Conservation (phyloP, 352 stramenopile species). For the Phytophthora tentaculata region DNA sequence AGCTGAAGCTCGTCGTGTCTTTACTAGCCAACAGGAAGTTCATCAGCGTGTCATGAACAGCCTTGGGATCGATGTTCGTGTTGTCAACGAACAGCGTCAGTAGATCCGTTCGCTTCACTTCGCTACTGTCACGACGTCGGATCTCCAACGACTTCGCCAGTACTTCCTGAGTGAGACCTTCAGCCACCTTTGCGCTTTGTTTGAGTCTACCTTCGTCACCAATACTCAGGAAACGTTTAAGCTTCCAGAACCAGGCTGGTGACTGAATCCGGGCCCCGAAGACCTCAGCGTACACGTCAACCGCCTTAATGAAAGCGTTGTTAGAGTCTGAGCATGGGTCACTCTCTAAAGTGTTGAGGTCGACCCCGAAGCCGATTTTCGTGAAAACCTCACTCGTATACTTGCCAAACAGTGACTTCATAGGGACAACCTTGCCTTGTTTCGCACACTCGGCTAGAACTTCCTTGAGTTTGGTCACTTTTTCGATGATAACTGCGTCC, state of each 20-base stretch:
- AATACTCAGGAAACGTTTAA: slow-evolving; percentile 34
- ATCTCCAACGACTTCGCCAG: slow-evolving; percentile 21
- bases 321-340: slow-evolving; percentile 3
- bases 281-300: slow-evolving; percentile 38
- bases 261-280: slow-evolving; percentile 29
- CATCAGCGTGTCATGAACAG: neutral
- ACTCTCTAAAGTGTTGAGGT: slow-evolving; percentile 6
- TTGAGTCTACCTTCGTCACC: neutral
- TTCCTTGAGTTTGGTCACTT: neutral
- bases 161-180: neutral
- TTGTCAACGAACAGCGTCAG: slow-evolving; percentile 48
- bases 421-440: slow-evolving; percentile 9
- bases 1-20: neutral
- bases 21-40: neutral
- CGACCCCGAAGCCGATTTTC: slow-evolving; percentile 70
- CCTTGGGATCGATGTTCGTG: slow-evolving; percentile 12
- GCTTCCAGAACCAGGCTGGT: slow-evolving; percentile 51
- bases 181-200: neutral
- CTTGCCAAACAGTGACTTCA: slow-evolving; percentile 54
- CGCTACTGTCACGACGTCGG: slow-evolving; percentile 5
- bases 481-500: neutral
- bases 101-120: slow-evolving; percentile 42
- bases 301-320: slow-evolving; percentile 32
- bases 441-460: neutral
- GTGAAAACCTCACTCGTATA: slow-evolving; percentile 79